phyloP scores from a whole-genome alignment of 495 filamentous ascomycete species.

The Haplographium delicatum region DNA sequence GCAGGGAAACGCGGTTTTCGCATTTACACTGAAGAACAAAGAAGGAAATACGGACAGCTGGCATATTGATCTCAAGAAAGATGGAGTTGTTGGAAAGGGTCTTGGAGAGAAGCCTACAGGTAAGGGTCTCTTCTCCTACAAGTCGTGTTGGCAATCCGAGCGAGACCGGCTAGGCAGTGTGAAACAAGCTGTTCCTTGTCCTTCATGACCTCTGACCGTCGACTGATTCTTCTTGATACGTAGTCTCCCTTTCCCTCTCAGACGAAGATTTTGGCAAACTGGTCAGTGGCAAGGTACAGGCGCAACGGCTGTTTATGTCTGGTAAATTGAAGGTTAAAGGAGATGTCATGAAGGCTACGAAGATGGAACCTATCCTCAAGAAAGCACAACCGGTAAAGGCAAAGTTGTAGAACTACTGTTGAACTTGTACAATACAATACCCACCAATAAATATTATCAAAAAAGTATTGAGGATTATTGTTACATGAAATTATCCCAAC shows the following conservation, averaged over 20 bases:
- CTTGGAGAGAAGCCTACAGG: slow-evolving; percentile 74
- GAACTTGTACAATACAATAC: slow-evolving; percentile 3
- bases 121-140: slow-evolving; percentile 35
- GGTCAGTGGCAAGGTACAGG: slow-evolving; percentile 83
- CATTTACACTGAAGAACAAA: slow-evolving; percentile 87
- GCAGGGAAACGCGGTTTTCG: slow-evolving; percentile 80
- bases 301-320: slow-evolving; percentile 92
- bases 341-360: slow-evolving; percentile 98
- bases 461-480: background rate
- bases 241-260: slow-evolving; percentile 78
- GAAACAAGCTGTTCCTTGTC: too few species aligned
- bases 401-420: slow-evolving; percentile 58
- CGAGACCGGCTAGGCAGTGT: background rate
- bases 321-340: slow-evolving; percentile 98
- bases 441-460: background rate
- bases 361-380: slow-evolving; percentile 90
- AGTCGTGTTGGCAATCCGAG: background rate
- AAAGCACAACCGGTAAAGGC: slow-evolving; percentile 77
- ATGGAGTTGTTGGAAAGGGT: slow-evolving; percentile 76
- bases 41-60: slow-evolving; percentile 74
- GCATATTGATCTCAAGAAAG: slow-evolving; percentile 93
- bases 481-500: background rate
- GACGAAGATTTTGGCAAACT: slow-evolving; percentile 83
- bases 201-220: too few species aligned
- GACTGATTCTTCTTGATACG: background rate